These are phyloP conservation scores for Salisapilia sapeloensis DNA, from an alignment of 352 stramenopile genomes.

Conservation along the genomic window DNA sequence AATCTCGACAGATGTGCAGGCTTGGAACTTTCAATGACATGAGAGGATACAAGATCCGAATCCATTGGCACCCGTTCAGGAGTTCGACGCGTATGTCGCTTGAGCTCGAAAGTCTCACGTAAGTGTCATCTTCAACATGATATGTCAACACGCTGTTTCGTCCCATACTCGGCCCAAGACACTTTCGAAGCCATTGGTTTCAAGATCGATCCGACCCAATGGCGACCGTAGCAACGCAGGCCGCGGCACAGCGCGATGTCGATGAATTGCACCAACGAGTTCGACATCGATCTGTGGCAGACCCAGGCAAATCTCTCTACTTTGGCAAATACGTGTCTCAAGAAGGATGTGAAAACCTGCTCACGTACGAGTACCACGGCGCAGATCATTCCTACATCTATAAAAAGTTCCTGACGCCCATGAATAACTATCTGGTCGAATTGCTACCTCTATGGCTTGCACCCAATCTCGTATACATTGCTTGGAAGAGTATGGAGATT, in stretches of 20 bases:
- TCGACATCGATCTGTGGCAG: slow-evolving; percentile 41
- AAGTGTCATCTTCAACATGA: too few species aligned
- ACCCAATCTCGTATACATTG: slow-evolving; percentile 38
- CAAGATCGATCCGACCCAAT: too few species aligned
- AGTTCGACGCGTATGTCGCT: too few species aligned
- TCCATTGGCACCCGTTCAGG: too few species aligned
- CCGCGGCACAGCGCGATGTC: slow-evolving; percentile 8
- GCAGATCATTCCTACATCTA: slow-evolving; percentile 78
- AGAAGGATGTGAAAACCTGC: slow-evolving; percentile 71
- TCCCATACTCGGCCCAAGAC: too few species aligned
- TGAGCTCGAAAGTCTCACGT: too few species aligned
- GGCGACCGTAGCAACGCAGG: too few species aligned
- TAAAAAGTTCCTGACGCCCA: slow-evolving; percentile 72
- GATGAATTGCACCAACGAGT: slow-evolving; percentile 43
- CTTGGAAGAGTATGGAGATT: background rate
- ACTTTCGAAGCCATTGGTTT: too few species aligned
- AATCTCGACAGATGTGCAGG: too few species aligned
- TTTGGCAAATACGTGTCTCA: slow-evolving; percentile 80
- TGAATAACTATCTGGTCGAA: slow-evolving; percentile 73
- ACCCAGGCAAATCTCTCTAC: slow-evolving; percentile 76
- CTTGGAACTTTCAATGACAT: too few species aligned
- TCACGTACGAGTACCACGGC: slow-evolving; percentile 76
- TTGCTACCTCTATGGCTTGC: slow-evolving; percentile 63
- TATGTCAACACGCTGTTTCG: too few species aligned
- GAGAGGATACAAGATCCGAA: too few species aligned